Evolutionary conservation across 1,284 basidiomycete species (phyloP).

Genomic region (Termitomyces sp.): DNA sequence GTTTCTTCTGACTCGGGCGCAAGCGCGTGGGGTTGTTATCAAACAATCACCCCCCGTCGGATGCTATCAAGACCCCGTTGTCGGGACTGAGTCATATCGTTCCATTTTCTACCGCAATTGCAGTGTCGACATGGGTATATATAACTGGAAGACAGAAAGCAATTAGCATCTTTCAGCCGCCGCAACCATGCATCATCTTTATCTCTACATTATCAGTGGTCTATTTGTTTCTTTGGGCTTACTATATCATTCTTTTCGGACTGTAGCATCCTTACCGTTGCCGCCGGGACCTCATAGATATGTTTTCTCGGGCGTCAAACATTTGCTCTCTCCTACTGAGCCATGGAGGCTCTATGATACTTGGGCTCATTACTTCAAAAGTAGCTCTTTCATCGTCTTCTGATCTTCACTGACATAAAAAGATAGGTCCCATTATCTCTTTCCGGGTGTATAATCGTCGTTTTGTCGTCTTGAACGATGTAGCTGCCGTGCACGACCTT

Average conservation of each 20-base stretch:
- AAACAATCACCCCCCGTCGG: neutral
- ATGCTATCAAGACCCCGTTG: neutral
- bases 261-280: slow-evolving; percentile 16
- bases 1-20: neutral
- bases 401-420: neutral
- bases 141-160: neutral
- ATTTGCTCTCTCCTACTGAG: slow-evolving; percentile 24
- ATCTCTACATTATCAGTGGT: slow-evolving; percentile 3
- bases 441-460: slow-evolving; percentile 33
- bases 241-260: neutral
- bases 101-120: neutral
- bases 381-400: slow-evolving; percentile 13
- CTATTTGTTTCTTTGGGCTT: slow-evolving; percentile 4
- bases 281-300: slow-evolving; percentile 34
- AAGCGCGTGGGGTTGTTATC: neutral
- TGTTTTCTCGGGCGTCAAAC: slow-evolving; percentile 26
- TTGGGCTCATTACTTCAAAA: slow-evolving; percentile 31
- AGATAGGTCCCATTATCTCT: slow-evolving; percentile 29
- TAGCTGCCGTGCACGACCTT: slow-evolving; percentile 28
- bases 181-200: slow-evolving; percentile 3
- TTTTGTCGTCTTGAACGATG: slow-evolving; percentile 35
- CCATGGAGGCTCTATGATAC: slow-evolving; percentile 35
- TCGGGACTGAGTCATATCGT: slow-evolving; percentile 4
- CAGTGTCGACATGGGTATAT: slow-evolving; percentile 2
- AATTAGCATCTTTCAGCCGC: neutral